These are phyloP conservation scores for Arthrinium puccinioides DNA, from an alignment of 2,329 filamentous ascomycete genomes.

Conservation along the genomic window DNA sequence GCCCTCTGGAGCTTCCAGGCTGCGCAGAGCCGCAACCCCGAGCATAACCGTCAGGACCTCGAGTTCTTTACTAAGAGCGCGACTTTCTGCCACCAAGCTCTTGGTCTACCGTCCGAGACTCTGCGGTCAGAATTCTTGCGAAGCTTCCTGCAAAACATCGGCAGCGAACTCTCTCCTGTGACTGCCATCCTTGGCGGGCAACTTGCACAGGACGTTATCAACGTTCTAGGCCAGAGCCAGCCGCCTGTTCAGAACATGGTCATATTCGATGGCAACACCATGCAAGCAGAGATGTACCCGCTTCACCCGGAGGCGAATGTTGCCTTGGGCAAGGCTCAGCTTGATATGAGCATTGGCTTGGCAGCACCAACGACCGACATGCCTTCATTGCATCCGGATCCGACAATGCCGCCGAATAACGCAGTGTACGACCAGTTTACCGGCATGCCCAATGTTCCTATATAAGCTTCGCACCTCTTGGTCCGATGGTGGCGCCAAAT, in stretches of 20 bases:
- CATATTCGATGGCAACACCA: conserved; percentile 79
- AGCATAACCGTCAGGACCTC: conserved; percentile 56
- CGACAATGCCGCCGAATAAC: too few species aligned
- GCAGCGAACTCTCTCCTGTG: conserved; percentile 77
- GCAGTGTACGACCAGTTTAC: conserved; percentile 1
- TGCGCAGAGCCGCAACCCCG: conserved; percentile 45
- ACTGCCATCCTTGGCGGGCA: conserved; percentile 84
- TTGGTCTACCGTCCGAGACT: conserved; percentile 61
- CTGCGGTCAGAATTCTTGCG: conserved; percentile 67
- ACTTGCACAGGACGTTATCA: conserved; percentile 94
- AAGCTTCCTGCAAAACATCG: conserved; percentile 80
- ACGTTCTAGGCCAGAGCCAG: conserved; percentile 82
- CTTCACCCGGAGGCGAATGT: conserved; percentile 71
- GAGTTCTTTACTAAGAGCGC: conserved; percentile 70
- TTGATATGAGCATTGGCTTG: not conserved
- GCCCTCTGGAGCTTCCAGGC: conserved; percentile 85
- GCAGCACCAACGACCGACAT: not conserved
- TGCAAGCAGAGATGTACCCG: conserved; percentile 72
- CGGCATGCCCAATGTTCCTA: not conserved
- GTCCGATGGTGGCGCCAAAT: too few species aligned
- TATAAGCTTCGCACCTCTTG: too few species aligned
- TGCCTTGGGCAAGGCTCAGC: conserved; percentile 39
- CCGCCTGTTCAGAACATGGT: conserved; percentile 95
- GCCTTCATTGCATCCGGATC: not conserved
- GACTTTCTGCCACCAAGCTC: conserved; percentile 68